These are phyloP conservation scores for Kodamaea sp. DNA, from an alignment of 1,139 yeast genomes.

Conservation along the genomic window DNA sequence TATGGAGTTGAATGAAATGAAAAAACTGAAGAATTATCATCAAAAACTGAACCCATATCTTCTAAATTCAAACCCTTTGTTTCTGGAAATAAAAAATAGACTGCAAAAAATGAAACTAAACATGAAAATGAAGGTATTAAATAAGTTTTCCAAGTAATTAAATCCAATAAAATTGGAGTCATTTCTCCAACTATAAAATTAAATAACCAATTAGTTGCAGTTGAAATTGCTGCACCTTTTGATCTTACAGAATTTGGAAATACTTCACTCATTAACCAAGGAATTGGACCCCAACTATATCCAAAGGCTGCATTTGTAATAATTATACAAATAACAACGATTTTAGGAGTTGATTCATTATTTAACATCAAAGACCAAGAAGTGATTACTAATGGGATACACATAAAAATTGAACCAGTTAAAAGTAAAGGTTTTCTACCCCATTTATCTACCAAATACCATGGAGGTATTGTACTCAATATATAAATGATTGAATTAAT, in stretches of 20 bases:
- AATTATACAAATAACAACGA: constrained; percentile 74
- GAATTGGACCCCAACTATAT: constrained; percentile 90
- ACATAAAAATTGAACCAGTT: constrained; percentile 79
- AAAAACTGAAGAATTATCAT: constrained; percentile 38
- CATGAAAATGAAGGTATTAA: constrained; percentile 79
- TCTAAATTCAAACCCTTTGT: constrained; percentile 86
- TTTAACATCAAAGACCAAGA: constrained; percentile 64
- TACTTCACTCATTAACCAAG: constrained; percentile 91
- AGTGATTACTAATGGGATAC: constrained; percentile 59
- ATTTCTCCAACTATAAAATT: constrained; percentile 88
- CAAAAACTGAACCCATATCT: constrained; percentile 62
- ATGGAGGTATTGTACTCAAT: constrained; percentile 77
- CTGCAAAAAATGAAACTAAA: constrained; percentile 62
- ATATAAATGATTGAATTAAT: constrained; percentile 75
- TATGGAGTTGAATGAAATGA: constrained; percentile 34
- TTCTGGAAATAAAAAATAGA: constrained; percentile 73
- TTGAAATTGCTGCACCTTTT: constrained; percentile 86
- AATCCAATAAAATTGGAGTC: constrained; percentile 80
- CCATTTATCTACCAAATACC: constrained; percentile 89
- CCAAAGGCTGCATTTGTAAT: constrained; percentile 85
- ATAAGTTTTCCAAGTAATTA: constrained; percentile 76
- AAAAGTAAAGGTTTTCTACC: constrained; percentile 81
- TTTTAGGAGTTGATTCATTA: constrained; percentile 57
- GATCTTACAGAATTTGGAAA: constrained; percentile 86
- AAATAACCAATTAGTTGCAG: constrained; percentile 94